Base-by-base conservation (phyloP, 116 monocot species). In the Zostera marina region DNA sequence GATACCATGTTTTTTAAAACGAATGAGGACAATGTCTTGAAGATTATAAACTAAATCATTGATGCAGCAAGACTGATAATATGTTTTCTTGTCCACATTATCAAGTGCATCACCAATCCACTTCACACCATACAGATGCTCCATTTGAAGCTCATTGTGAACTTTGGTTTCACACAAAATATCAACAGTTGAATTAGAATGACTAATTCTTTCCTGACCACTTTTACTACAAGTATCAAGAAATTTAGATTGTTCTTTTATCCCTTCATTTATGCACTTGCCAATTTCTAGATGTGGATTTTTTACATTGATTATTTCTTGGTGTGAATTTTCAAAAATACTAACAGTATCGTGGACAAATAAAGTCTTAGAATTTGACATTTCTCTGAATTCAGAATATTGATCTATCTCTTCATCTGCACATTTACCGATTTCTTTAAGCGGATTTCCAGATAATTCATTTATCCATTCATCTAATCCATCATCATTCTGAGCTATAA, bases 21-120 rank as follows among this genome's bases (percentile, higher is more conserved):
- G 46, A 64, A 81, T 57, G 48, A 85, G 58, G 58, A 79, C 71
- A 71, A 76, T 58, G 69, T 81, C 86, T 67, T 86, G 70, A 55
- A 88, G 66, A 52, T 74, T 88, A 51, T 80, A 65, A 44, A 61
- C 12, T 12, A 43, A 22, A 26, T 60, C 70, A 74, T 83, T 68
- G 61, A 88, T 47, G 16, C 61, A 26, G 62, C 88, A 88, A 24
- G 88, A 74, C 19, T 66, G 67, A 41, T 83, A 83, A 62, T 75
- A 76, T 47, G 62, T 63, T 59, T 70, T 87, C 21, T 53, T 64
- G 1, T 77, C 79, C 22, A 60, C 44, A 41, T 47, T 63, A 69
- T 79, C 49, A 26, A 75, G 53, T 53, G 52, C 54, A 22, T 77
- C 63, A 48, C 77, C 80, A 70, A 83, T 68, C 88, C 88, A 83